Base-by-base conservation (phyloP, 371 early-diverging fungal species). In the Circinella minor region DNA sequence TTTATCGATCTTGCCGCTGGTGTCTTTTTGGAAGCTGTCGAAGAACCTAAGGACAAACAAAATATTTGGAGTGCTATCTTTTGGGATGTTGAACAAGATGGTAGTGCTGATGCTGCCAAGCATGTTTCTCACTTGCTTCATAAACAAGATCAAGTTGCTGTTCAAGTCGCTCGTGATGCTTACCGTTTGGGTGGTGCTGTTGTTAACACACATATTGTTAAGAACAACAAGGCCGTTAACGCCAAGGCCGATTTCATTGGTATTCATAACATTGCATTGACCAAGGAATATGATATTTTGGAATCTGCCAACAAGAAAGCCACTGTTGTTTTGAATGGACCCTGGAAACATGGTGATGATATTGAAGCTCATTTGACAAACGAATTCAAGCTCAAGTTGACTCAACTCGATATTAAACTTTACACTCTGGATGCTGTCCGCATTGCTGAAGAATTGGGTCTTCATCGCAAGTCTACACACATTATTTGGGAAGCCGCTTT, bases 281-380 rank as follows among this genome's bases (percentile, higher is more conserved):
- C 88, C 69, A 77, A 83, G 46, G 86, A 87, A 66, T 91, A 88
- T 77, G 86, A 93, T 67, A 83, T 89, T 36, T 82, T 91, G 34
- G 79, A 76, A n/a, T 72, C 85, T 0, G 84, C 90, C 46, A 81
- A 81, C 69, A 73, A 79, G 43, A 84, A 84, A 39, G 90, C 89
- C 3, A 78, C 75, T 5, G 79, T 94, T 10, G 72, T 94, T 20
- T 61, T 94, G 62, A 91, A 93, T 76, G 83, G 92, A 38, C 81
- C 87, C 13, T 90, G 89, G 91, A 78, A 77, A 57, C 86, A 82
- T 17, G 87, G 85, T 49, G 92, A 89, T 55, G 93, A 93, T 39
- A 69, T 93, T 27, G 90, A 90, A 66, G 78, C 82, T 34, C 89
- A 90, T 65, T 77, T 93, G 54, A 87, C 93, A 2, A 86, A 85